phyloP scores from a whole-genome alignment of 202 grass and related monocot species.

The Carex sylvatica region DNA sequence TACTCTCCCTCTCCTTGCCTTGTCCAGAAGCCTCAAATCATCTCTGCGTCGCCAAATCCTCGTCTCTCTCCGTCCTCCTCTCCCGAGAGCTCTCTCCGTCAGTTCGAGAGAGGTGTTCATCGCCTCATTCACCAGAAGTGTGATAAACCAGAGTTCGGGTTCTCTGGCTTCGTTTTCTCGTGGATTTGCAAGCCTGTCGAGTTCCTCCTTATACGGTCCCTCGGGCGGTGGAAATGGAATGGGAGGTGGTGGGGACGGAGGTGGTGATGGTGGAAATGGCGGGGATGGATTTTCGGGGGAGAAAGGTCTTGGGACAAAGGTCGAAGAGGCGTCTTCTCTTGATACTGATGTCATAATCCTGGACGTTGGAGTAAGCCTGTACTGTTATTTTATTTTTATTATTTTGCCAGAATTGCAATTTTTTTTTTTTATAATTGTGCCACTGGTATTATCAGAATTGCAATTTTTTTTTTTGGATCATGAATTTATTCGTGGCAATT shows the following conservation, averaged over 20 bases:
- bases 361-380: constrained; percentile 72
- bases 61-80: constrained; percentile 9
- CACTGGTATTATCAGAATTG: background rate
- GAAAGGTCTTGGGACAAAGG: constrained; percentile 24
- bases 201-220: constrained; percentile 38
- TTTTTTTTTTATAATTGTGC: background rate
- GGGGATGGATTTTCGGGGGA: constrained; percentile 34
- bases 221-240: constrained; percentile 38
- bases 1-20: constrained; percentile 47
- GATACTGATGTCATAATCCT: constrained; percentile 73
- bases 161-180: constrained; percentile 21
- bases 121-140: constrained; percentile 45
- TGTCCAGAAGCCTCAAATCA: constrained; percentile 58
- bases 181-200: constrained; percentile 75
- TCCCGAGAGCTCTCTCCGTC: constrained; percentile 32
- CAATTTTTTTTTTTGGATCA: background rate
- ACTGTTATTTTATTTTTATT: background rate
- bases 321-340: constrained; percentile 43
- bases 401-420: background rate
- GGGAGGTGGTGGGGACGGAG: constrained; percentile 32
- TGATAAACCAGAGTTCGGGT: constrained; percentile 35
- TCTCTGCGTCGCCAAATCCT: constrained; percentile 36
- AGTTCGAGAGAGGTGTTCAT: constrained; percentile 45
- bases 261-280: constrained; percentile 3
- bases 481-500: background rate